Base-by-base conservation (phyloP, 306 rosid species). In the Senna tora region DNA sequence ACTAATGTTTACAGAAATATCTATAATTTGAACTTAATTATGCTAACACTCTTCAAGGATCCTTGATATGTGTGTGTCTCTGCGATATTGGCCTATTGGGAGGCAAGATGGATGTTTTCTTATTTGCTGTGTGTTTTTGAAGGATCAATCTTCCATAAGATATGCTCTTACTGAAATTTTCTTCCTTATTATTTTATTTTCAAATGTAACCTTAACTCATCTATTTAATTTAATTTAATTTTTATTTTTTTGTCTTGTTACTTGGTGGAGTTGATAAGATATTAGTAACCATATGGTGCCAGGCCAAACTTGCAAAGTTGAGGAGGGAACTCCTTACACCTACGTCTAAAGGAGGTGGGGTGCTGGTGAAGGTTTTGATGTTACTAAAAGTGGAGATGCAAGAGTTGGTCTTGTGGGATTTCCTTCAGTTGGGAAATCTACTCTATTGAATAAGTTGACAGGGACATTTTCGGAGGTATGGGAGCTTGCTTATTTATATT, bases 351-450 rank as follows among this genome's bases (percentile, higher is more conserved):
- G 99, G 99, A 63, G 96, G 80, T 49, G 99, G 85, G 99, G 95
- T 57, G 97, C 97, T 51, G 99, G 99, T 69, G 99, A 94, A 77
- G 99, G 99, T 69, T 94, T 94, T 81, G 99, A 94, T 76, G 99
- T 91, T 51, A 94, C 99, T 75, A 94, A 94, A 85, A 94, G 99
- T 65, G 99, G 99, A 43, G 99, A 94, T 87, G 93, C 97, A 79
- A 91, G 99, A 73, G 99, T 94, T 81, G 97, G 99, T 76, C 88
- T 94, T 11, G 99, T 94, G 82, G 99, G 99, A 52, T 94, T 94
- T 71, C 99, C 97, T 72, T 94, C 99, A 9, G 99, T 94, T 68
- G 99, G 99, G 51, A 94, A 94, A 83, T 94, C 99, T 63, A 94
- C 99, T 19, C 79, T 94, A 28, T 82, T 94, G 80, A 94, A 91